Evolutionary conservation across 2,329 filamentous ascomycete genomes (phyloP).

Genomic region (Ceratocystis variospora): DNA sequence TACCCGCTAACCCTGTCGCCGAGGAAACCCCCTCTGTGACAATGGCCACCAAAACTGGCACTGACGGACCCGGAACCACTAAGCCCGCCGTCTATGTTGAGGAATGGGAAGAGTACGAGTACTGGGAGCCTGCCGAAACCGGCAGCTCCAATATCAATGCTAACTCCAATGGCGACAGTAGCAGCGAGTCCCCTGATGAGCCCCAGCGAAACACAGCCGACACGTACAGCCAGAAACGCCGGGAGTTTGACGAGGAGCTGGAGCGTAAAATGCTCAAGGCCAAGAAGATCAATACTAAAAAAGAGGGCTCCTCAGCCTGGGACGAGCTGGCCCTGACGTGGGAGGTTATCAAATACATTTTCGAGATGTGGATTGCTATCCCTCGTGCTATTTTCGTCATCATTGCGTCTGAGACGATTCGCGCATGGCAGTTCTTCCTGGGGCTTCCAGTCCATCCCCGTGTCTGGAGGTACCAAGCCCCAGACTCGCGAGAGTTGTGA

Average conservation of each 20-base stretch:
- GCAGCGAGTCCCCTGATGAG: slow-evolving; percentile 22
- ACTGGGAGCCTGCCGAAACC: slow-evolving; percentile 13
- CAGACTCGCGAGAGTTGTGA: slow-evolving; percentile 37
- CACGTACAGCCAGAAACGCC: neutral
- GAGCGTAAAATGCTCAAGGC: slow-evolving; percentile 24
- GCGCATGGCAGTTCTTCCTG: slow-evolving; percentile 38
- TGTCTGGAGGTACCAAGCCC: slow-evolving; percentile 34
- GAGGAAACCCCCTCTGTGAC: neutral
- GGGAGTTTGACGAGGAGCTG: slow-evolving; percentile 23
- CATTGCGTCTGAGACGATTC: slow-evolving; percentile 31
- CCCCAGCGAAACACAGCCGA: slow-evolving; percentile 19
- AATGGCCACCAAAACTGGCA: slow-evolving; percentile 1
- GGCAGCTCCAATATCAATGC: neutral
- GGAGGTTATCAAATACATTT: slow-evolving; percentile 22
- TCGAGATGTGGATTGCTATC: slow-evolving; percentile 49
- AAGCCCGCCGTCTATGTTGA: slow-evolving; percentile 4
- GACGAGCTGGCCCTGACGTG: slow-evolving; percentile 24
- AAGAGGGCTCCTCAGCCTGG: slow-evolving; percentile 25
- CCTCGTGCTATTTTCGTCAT: slow-evolving; percentile 34
- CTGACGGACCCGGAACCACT: neutral
- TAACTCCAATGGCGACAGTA: neutral
- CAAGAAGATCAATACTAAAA: slow-evolving; percentile 30
- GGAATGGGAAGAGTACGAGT: slow-evolving; percentile 11
- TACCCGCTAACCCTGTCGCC: neutral
- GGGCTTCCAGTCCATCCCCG: slow-evolving; percentile 39